phyloP scores from a whole-genome alignment of 1,284 basidiomycete species.

The Tylopilus orsonianus region DNA sequence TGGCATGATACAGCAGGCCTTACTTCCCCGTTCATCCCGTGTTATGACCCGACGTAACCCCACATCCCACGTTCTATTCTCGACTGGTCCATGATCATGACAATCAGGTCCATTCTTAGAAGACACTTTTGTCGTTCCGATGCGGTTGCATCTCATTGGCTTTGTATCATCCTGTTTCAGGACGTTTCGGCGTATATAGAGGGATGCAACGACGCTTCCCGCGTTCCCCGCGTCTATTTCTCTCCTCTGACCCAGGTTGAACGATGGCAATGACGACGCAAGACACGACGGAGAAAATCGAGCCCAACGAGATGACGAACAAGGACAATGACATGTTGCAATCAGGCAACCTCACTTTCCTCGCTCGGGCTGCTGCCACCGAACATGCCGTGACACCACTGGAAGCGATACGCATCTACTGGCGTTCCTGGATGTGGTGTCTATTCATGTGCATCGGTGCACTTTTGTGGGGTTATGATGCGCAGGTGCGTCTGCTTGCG shows the following conservation, averaged over 20 bases:
- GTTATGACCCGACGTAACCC: background rate
- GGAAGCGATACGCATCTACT: slow-evolving; percentile 24
- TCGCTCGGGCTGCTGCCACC: slow-evolving; percentile 25
- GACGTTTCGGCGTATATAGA: background rate
- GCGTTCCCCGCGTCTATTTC: no score
- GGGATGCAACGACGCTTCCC: background rate
- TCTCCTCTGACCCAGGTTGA: background rate
- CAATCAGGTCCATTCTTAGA: background rate
- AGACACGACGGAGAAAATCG: slow-evolving; percentile 9
- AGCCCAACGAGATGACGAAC: slow-evolving; percentile 4
- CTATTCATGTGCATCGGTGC: slow-evolving; percentile 29
- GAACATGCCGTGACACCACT: slow-evolving; percentile 25
- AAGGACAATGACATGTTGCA: slow-evolving; percentile 9
- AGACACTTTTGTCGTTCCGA: background rate
- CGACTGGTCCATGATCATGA: no score
- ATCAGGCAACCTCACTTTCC: slow-evolving; percentile 14
- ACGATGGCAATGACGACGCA: slow-evolving; percentile 2
- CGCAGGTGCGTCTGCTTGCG: slow-evolving; percentile 26
- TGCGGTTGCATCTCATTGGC: background rate
- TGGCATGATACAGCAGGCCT: background rate
- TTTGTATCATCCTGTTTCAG: background rate
- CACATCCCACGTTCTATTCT: background rate
- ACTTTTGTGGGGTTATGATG: slow-evolving; percentile 31
- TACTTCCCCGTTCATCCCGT: background rate
- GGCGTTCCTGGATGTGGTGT: slow-evolving; percentile 31